A percentile compares a stretch with the other conserved stretches of the same genome.
phyloP scores from a whole-genome alignment of 108 stramenopile species.

The Conticribra guillardii region DNA sequence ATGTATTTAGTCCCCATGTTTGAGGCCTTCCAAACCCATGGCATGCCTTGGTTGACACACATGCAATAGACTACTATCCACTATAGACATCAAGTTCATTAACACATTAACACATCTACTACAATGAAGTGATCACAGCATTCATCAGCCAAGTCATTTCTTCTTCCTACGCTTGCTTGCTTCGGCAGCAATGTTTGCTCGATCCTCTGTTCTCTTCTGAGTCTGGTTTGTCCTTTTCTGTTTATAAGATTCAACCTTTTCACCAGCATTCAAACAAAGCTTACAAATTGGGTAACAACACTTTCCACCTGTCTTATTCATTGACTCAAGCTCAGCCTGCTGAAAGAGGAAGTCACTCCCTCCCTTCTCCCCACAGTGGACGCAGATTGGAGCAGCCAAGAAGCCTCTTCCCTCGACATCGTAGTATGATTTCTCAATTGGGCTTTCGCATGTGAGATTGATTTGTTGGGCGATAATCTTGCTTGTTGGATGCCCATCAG shows the following conservation, averaged over 20 bases:
- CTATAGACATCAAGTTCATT: no score
- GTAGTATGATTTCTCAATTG: constrained; percentile 3
- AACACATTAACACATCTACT: no score
- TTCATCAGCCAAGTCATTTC: no score
- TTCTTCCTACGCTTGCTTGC: no score
- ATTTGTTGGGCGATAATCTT: not conserved
- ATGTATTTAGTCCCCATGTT: no score
- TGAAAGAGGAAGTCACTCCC: constrained; percentile 3
- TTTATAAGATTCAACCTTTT: not conserved
- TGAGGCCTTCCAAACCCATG: no score
- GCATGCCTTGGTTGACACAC: no score
- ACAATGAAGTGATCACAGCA: no score
- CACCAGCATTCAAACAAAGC: not conserved
- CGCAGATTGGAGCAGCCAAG: not conserved
- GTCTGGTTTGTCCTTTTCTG: not conserved
- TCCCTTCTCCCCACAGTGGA: constrained; percentile 6
- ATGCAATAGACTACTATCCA: no score
- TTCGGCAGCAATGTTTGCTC: no score
- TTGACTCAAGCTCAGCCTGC: constrained; percentile 4
- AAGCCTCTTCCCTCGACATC: constrained; percentile 5
- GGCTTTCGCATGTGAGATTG: constrained; percentile 6
- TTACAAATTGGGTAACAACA: constrained; percentile 2
- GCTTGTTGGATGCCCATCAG: not conserved
- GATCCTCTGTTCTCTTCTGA: not conserved
- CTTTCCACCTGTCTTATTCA: constrained; percentile 4